Evolutionary conservation across 371 early-diverging fungal species (phyloP).

Genomic region (Actinomucor elegans): DNA sequence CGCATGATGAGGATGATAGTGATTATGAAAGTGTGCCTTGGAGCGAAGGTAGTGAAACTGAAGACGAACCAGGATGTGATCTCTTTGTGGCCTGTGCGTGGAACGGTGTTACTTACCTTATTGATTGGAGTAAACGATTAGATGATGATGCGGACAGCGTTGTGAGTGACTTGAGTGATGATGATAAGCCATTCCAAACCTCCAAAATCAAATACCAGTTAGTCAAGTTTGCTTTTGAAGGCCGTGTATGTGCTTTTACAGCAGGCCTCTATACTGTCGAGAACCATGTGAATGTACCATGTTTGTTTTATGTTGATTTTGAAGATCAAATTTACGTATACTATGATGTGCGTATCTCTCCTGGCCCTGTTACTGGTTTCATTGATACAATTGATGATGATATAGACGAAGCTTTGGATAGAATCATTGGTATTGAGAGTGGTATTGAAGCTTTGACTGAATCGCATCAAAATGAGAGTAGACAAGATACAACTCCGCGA

Average conservation of each 20-base stretch:
- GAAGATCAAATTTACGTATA: constrained; percentile 83
- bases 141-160: constrained; percentile 16
- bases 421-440: constrained; percentile 37
- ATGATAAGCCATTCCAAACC: not conserved
- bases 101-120: constrained; percentile 78
- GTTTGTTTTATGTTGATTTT: constrained; percentile 80
- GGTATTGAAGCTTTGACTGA: constrained; percentile 27
- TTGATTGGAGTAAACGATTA: constrained; percentile 50
- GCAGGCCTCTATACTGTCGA: constrained; percentile 73
- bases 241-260: constrained; percentile 78
- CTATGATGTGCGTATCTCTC: constrained; percentile 62
- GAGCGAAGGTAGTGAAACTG: constrained; percentile 25
- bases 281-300: constrained; percentile 72
- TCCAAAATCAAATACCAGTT: constrained; percentile 59
- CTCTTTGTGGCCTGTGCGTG: constrained; percentile 81
- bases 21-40: constrained; percentile 26
- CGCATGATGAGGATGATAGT: constrained; percentile 11
- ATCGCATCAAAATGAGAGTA: not conserved
- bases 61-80: constrained; percentile 48
- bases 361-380: constrained; percentile 48
- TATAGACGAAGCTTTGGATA: constrained; percentile 46
- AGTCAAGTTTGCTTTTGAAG: constrained; percentile 77
- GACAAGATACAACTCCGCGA: not conserved
- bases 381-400: constrained; percentile 48
- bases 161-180: not conserved